Percentiles rank a stretch among this genome's conserved stretches.
Evolutionary conservation across 1,284 basidiomycete species (phyloP).

Genomic region (Neonothopanus nambi): DNA sequence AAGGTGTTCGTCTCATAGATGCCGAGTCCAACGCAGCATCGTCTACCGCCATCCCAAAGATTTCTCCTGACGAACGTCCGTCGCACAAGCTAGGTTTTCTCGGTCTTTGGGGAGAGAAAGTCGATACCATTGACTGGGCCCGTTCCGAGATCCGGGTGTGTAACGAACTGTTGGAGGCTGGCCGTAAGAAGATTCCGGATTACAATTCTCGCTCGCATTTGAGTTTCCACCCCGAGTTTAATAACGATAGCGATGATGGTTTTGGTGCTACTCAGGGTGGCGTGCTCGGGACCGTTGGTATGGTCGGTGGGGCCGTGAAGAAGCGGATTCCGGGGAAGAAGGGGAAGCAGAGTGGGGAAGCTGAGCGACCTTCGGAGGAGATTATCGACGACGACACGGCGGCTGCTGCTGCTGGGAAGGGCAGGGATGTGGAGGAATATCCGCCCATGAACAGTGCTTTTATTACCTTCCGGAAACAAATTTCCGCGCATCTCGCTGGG

Average conservation of each 20-base stretch:
- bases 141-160: constrained; percentile 66
- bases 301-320: constrained; percentile 13
- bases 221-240: constrained; percentile 16
- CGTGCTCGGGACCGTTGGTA: constrained; percentile 19
- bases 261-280: constrained; percentile 20
- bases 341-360: constrained; percentile 8
- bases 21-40: constrained; percentile 1
- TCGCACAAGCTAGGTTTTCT: constrained; percentile 69
- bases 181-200: constrained; percentile 37
- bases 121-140: constrained; percentile 92
- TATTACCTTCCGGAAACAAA: constrained; percentile 91
- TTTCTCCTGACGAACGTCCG: constrained; percentile 75
- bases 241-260: constrained; percentile 27
- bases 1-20: constrained; percentile 5
- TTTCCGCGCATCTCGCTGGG: constrained; percentile 86
- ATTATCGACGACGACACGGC: constrained; percentile 19
- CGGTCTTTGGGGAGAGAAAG: constrained; percentile 76
- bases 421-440: constrained; percentile 37
- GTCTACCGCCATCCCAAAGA: constrained; percentile 24
- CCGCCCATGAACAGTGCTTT: constrained; percentile 85
- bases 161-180: constrained; percentile 50
- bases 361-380: constrained; percentile 3
- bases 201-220: neutral
- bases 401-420: constrained; percentile 15
- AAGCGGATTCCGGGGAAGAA: constrained; percentile 9